Evolutionary conservation across 768 basidiomycete genomes (phyloP), one percentile per base, ranked within the genome.

Genomic region (Pilatotrama ljubarskyi): DNA sequence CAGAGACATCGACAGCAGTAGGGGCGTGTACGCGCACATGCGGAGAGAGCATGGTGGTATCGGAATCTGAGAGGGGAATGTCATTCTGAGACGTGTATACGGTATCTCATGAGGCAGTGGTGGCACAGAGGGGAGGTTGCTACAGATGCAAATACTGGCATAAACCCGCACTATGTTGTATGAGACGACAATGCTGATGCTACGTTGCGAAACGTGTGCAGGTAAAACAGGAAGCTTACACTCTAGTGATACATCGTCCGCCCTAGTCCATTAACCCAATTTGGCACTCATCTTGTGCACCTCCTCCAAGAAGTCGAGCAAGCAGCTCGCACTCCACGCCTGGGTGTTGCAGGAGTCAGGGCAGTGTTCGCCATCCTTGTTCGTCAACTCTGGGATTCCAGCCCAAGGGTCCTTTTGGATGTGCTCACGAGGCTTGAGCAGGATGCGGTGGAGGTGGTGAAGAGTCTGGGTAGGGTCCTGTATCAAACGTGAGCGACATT

Each of bases 241-340:
- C 3, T 24, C 37, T 13, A 29, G 5, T 2, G 37, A 36, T 55
- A 37, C 43, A 47, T 24, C 3, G 35, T 47, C 18, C 53, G 15
- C 4, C 15, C 25, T 18, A 35, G 46, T 50, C 18, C 37, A 22
- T 54, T 40, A 62, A 3, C 51, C 44, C 7, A 46, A 32, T 26
- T 40, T 43, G 20, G 51, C 29, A 38, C 64, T 66, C 56, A 75
- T 26, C 60, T 77, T 75, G 67, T 90, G 84, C 55, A 90, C 91
- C 48, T 80, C 83, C 66, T 94, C 86, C 51, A 97, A 73, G 72
- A 95, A 91, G 76, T 97, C 95, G 25, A 98, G 78, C 63, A 98
- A 73, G 22, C 93, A 96, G 72, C 92, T 94, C 46, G 93, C 85
- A 68, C 92, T 94, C 97, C 96, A 98, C 4, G 96, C 97, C 71